A percentile compares a stretch with the other conserved stretches of the same genome.
Conservation (phyloP, 2,329 filamentous ascomycete species). For the Aureobasidium sp. region DNA sequence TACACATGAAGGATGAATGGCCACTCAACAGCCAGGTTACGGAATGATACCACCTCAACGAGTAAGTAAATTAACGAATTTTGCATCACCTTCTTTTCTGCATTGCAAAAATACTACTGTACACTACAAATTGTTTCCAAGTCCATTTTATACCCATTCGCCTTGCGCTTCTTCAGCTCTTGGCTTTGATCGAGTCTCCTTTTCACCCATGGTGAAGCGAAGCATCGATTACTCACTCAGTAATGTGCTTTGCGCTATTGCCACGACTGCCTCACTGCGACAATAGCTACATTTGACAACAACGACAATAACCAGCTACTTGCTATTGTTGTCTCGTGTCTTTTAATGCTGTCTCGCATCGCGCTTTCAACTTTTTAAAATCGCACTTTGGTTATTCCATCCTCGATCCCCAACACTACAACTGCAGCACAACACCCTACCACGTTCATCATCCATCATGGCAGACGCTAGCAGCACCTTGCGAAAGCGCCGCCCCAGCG, state of each 20-base stretch:
- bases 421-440: neutral
- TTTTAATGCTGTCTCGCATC: neutral
- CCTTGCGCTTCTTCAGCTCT: neutral
- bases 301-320: neutral
- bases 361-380: neutral
- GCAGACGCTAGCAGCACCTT: neutral
- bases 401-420: neutral
- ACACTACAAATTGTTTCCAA: neutral
- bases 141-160: neutral
- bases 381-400: neutral
- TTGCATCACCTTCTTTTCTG: neutral
- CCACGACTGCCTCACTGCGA: neutral
- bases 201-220: neutral
- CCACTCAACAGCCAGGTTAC: slow-evolving; percentile 15
- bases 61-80: slow-evolving; percentile 12
- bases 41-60: slow-evolving; percentile 17
- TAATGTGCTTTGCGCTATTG: neutral
- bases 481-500: neutral
- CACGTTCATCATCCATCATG: neutral
- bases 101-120: neutral
- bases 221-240: neutral
- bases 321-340: neutral
- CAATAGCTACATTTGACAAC: neutral
- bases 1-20: slow-evolving; percentile 11
- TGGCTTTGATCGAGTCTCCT: neutral